A percentile compares a stretch with the other conserved stretches of the same genome.
Conservation (phyloP, 768 basidiomycete species). For the Pleurotus ostreatus region DNA sequence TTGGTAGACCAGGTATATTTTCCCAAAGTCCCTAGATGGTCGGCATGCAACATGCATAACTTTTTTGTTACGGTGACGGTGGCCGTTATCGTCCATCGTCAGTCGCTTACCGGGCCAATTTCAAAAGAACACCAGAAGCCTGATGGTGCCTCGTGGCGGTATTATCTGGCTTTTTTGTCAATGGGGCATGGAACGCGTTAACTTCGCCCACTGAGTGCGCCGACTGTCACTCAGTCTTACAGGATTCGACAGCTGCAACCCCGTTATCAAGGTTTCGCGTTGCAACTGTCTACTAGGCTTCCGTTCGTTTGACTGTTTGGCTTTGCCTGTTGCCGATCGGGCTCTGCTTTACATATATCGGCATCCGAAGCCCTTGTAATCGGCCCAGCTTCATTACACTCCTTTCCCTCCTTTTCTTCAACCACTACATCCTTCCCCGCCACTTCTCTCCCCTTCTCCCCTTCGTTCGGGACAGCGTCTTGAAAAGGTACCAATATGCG, state of each 20-base stretch:
- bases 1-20: too few species aligned
- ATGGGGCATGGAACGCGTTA: neutral
- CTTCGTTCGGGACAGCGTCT: constrained; percentile 8
- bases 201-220: neutral
- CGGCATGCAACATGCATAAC: too few species aligned
- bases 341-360: neutral
- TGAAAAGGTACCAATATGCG: constrained; percentile 32
- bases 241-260: neutral
- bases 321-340: constrained; percentile 1
- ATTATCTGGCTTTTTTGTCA: neutral
- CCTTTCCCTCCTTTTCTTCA: constrained; percentile 11
- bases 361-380: too few species aligned
- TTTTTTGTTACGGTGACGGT: too few species aligned
- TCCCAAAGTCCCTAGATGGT: too few species aligned
- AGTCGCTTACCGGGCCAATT: too few species aligned
- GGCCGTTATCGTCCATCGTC: too few species aligned
- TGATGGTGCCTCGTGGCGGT: neutral
- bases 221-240: neutral
- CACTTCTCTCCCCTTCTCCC: constrained; percentile 16
- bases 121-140: neutral
- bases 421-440: constrained; percentile 11
- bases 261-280: constrained; percentile 1
- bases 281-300: too few species aligned
- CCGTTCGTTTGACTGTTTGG: neutral
- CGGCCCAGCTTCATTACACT: too few species aligned